phyloP scores from a whole-genome alignment of 1,284 basidiomycete species.

The Ganoderma multipileum region DNA sequence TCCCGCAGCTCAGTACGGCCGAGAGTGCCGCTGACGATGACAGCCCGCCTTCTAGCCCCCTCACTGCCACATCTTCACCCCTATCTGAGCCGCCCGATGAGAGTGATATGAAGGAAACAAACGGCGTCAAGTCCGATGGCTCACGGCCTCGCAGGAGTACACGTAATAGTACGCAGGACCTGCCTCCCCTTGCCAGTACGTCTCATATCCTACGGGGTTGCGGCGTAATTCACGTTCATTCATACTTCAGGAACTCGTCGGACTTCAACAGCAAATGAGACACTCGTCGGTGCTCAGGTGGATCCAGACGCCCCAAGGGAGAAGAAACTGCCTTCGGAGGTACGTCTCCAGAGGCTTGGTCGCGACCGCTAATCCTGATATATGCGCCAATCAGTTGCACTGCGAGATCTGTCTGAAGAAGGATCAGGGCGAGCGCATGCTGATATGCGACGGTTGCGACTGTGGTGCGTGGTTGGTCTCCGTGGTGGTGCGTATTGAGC shows the following conservation, averaged over 20 bases:
- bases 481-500: conserved; percentile 5
- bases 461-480: conserved; percentile 65
- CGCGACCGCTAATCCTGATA: background rate
- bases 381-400: conserved; percentile 51
- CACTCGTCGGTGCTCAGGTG: conserved; percentile 1
- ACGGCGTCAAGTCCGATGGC: conserved; percentile 29
- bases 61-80: conserved; percentile 76
- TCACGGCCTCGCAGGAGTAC: conserved; percentile 36
- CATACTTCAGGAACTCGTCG: conserved; percentile 24
- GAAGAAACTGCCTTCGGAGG: conserved; percentile 32
- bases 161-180: conserved; percentile 34
- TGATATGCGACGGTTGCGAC: conserved; percentile 97
- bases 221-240: conserved; percentile 5
- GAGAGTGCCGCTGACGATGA: conserved; percentile 32
- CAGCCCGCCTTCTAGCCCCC: conserved; percentile 73
- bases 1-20: conserved; percentile 45
- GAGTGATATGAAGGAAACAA: conserved; percentile 59
- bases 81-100: conserved; percentile 83
- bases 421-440: conserved; percentile 88
- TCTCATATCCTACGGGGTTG: background rate
- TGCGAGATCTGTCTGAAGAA: conserved; percentile 94
- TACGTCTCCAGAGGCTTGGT: conserved; percentile 19
- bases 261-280: conserved; percentile 26
- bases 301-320: conserved; percentile 22
- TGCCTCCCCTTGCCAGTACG: conserved; percentile 31